Percentiles rank a stretch among this genome's conserved stretches.
Conservation (phyloP, 768 basidiomycete species). For the Kwoniella sp. region DNA sequence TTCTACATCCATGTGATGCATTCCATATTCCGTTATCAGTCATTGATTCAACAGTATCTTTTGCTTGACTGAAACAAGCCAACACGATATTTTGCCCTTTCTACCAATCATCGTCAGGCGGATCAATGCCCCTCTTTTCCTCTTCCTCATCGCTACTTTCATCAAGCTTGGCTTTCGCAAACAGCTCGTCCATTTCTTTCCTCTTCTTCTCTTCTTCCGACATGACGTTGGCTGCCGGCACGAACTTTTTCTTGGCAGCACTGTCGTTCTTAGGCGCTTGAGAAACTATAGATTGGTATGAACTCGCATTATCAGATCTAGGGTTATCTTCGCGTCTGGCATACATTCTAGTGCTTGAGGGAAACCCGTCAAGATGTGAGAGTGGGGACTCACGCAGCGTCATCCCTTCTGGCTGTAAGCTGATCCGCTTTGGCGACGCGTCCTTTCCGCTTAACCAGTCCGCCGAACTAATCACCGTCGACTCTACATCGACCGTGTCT, state of each 20-base stretch:
- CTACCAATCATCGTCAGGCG: conserved; percentile 53
- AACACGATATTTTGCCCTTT: not conserved
- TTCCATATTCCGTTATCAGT: too few species aligned
- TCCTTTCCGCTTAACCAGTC: conserved; percentile 51
- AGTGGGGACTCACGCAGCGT: conserved; percentile 40
- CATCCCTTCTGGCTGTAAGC: conserved; percentile 53
- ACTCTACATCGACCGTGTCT: conserved; percentile 46
- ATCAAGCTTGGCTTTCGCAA: conserved; percentile 54
- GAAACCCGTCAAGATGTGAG: too few species aligned
- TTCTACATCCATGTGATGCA: too few species aligned
- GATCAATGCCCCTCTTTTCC: conserved; percentile 29
- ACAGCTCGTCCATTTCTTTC: conserved; percentile 54
- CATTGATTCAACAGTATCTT: too few species aligned
- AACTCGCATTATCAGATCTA: too few species aligned
- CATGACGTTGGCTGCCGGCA: conserved; percentile 41
- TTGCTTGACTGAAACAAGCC: too few species aligned
- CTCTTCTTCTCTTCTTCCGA: conserved; percentile 53
- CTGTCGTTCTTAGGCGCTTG: conserved; percentile 51
- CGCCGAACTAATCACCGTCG: conserved; percentile 18
- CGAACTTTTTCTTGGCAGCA: conserved; percentile 38
- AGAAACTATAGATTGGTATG: conserved; percentile 56
- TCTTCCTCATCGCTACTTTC: conserved; percentile 52
- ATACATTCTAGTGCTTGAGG: too few species aligned
- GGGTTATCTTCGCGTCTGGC: too few species aligned
- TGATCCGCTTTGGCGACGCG: conserved; percentile 16